Conservation (phyloP, 2,329 filamentous ascomycete genomes). For the Lachnellula subtilissima region DNA sequence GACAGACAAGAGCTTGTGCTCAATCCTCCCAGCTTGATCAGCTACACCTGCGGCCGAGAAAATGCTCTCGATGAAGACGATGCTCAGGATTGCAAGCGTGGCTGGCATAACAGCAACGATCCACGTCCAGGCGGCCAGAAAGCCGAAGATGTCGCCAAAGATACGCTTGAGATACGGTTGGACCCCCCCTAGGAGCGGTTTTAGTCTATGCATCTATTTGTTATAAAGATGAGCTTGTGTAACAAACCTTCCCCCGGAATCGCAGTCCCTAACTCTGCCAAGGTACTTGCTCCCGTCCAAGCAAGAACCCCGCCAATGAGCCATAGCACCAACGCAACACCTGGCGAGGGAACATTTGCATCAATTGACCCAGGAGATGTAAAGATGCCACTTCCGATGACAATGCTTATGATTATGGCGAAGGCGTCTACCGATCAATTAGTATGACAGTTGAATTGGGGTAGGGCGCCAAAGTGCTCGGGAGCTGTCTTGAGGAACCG, state of each 20-base stretch:
- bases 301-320: constrained; percentile 56
- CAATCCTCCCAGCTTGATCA: constrained; percentile 36
- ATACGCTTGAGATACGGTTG: constrained; percentile 59
- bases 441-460: too few relatives aligned
- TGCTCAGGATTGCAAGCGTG: constrained; percentile 58
- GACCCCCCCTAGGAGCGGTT: constrained; percentile 44
- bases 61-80: constrained; percentile 58
- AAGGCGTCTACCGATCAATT: constrained; percentile 40
- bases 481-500: too few relatives aligned
- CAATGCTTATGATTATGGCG: constrained; percentile 57
- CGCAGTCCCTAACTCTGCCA: constrained; percentile 59
- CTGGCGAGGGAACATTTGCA: constrained; percentile 58
- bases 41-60: constrained; percentile 48
- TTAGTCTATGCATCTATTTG: background rate
- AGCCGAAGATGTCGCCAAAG: constrained; percentile 57
- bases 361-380: constrained; percentile 60
- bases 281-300: constrained; percentile 59
- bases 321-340: constrained; percentile 54
- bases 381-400: constrained; percentile 61
- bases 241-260: constrained; percentile 53
- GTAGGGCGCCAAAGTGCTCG: too few relatives aligned
- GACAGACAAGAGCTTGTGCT: constrained; percentile 49
- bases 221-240: background rate
- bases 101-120: constrained; percentile 61
- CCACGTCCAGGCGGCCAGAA: constrained; percentile 61